Conservation (phyloP, 805 yeast genomes). For the Metschnikowia borealis region DNA sequence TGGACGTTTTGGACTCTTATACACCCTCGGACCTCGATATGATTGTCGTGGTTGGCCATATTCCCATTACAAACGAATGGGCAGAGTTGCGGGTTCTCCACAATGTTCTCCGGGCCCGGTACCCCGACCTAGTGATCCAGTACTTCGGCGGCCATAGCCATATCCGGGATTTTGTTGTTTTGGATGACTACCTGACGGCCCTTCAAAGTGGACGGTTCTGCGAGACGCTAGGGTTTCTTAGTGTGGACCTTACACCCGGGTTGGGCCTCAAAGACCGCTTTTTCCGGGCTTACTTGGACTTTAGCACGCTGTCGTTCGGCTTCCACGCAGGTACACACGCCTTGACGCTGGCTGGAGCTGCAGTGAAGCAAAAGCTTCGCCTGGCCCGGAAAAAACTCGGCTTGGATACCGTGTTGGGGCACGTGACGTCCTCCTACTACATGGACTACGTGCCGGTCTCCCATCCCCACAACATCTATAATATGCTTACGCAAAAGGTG, state of each 20-base stretch:
- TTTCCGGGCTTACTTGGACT: constrained; percentile 75
- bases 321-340: constrained; percentile 57
- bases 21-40: constrained; percentile 50
- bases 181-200: constrained; percentile 67
- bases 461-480: constrained; percentile 49
- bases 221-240: constrained; percentile 88
- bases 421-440: constrained; percentile 61
- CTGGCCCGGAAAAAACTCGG: constrained; percentile 45
- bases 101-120: constrained; percentile 47
- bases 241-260: constrained; percentile 39
- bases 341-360: constrained; percentile 38
- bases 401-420: constrained; percentile 56
- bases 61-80: constrained; percentile 58
- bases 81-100: constrained; percentile 49
- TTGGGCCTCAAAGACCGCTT: constrained; percentile 19
- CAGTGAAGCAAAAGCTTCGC: constrained; percentile 43
- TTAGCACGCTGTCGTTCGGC: constrained; percentile 66
- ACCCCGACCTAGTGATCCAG: constrained; percentile 66
- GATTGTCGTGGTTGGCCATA: constrained; percentile 71
- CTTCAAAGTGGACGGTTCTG: constrained; percentile 92
- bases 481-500: constrained; percentile 54
- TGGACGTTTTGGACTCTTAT: constrained; percentile 32
- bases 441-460: constrained; percentile 61
- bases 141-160: constrained; percentile 95
- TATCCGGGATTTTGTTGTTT: constrained; percentile 72